These are phyloP conservation scores for Peterozyma toletana DNA, from an alignment of 805 yeast genomes.

Conservation along the genomic window DNA sequence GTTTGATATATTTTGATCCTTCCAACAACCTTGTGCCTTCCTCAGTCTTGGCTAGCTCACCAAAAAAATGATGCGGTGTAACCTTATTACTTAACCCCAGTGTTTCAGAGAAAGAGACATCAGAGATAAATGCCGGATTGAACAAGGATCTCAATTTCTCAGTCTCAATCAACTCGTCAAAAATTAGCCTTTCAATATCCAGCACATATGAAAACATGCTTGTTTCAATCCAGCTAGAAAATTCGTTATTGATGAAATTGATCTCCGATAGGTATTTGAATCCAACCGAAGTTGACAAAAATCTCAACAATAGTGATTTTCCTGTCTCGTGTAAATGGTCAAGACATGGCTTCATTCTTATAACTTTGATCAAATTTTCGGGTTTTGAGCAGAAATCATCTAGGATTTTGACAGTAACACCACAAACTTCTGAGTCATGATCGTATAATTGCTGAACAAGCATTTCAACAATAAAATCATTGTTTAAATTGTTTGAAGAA, in stretches of 20 bases:
- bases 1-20: conserved; percentile 34
- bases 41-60: conserved; percentile 70
- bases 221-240: conserved; percentile 56
- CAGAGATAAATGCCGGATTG: background rate
- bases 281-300: conserved; percentile 63
- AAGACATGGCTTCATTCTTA: conserved; percentile 49
- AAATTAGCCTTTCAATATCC: conserved; percentile 35
- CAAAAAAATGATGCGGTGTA: conserved; percentile 67
- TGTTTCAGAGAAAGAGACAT: too few relatives aligned
- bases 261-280: conserved; percentile 53
- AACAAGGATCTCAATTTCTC: conserved; percentile 1
- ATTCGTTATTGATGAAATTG: conserved; percentile 57
- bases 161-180: conserved; percentile 13
- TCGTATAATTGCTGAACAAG: conserved; percentile 70
- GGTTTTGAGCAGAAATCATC: conserved; percentile 41
- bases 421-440: conserved; percentile 45
- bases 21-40: conserved; percentile 67
- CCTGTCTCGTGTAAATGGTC: conserved; percentile 26
- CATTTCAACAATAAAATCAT: conserved; percentile 43
- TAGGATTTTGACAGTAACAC: conserved; percentile 46
- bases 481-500: conserved; percentile 5
- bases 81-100: too few relatives aligned
- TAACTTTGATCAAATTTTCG: conserved; percentile 41
- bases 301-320: conserved; percentile 44
- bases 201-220: conserved; percentile 39